phyloP scores from a whole-genome alignment of 2,329 filamentous ascomycete genomes.

The Raffaelea deltoideospora region DNA sequence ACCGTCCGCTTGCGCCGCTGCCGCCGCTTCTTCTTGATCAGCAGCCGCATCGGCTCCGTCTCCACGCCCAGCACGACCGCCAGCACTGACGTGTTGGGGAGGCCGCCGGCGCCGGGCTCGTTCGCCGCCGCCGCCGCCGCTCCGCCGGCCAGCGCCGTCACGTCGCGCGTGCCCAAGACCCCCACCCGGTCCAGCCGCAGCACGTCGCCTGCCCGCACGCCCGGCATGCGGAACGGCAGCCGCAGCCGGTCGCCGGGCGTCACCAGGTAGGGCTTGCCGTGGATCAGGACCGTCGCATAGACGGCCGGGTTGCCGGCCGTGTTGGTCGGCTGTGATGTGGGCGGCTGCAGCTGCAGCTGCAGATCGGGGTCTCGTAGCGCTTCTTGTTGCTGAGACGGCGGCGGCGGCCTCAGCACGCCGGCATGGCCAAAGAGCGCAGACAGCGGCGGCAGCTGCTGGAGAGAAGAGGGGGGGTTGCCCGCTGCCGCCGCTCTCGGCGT shows the following conservation, averaged over 20 bases:
- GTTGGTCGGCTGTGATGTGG: not conserved
- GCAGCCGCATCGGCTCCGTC: slow-evolving; percentile 59
- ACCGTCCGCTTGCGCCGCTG: slow-evolving; percentile 60
- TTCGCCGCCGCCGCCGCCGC: not conserved
- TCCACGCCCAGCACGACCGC: slow-evolving; percentile 77
- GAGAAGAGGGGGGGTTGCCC: no score
- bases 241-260: slow-evolving; percentile 61
- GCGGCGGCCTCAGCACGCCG: no score
- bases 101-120: not conserved
- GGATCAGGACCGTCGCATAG: slow-evolving; percentile 67
- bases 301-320: slow-evolving; percentile 6
- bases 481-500: no score
- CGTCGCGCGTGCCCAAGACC: slow-evolving; percentile 55
- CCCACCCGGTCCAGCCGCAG: slow-evolving; percentile 78
- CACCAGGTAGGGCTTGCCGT: slow-evolving; percentile 66
- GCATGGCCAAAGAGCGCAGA: no score
- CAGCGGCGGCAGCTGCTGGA: no score
- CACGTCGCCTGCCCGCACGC: slow-evolving; percentile 65
- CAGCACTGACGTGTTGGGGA: slow-evolving; percentile 7
- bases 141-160: slow-evolving; percentile 5
- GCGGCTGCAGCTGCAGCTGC: not conserved
- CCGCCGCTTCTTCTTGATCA: slow-evolving; percentile 70
- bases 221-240: slow-evolving; percentile 66
- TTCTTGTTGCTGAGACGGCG: no score
- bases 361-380: no score